Evolutionary conservation across 805 yeast species (phyloP).

Genomic region (Saccharomyces kudriavzevii): DNA sequence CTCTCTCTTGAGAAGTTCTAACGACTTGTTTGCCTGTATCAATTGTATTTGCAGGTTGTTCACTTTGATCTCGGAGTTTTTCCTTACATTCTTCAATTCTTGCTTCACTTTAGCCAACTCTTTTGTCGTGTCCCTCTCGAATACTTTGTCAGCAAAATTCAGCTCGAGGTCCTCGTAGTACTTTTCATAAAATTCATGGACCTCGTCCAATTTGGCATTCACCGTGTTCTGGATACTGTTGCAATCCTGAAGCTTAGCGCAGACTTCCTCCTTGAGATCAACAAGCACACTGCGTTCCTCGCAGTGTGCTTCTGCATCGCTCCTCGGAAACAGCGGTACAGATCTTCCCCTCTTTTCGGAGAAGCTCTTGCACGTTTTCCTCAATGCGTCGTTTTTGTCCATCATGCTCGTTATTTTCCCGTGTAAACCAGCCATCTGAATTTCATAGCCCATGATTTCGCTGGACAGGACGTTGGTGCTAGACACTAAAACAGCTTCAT

Average conservation of each 20-base stretch:
- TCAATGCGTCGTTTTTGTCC: conserved; percentile 1
- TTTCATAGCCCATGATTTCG: conserved; percentile 8
- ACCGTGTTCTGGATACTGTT: background rate
- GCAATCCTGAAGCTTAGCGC: background rate
- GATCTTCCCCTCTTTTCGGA: background rate
- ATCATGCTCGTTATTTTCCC: conserved; percentile 3
- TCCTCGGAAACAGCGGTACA: background rate
- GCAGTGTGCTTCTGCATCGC: background rate
- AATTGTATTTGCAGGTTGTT: background rate
- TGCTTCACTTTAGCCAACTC: background rate
- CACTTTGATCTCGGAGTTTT: background rate
- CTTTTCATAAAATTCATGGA: background rate
- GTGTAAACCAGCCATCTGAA: conserved; percentile 7
- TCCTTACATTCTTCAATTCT: background rate
- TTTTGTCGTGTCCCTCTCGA: background rate
- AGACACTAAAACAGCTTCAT: background rate
- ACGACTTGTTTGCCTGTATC: background rate
- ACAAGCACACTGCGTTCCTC: background rate
- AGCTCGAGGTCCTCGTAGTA: background rate
- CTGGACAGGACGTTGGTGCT: conserved; percentile 2
- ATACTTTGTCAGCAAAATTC: background rate
- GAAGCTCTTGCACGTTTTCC: background rate
- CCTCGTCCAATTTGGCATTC: background rate
- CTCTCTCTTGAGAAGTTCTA: background rate
- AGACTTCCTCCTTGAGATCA: background rate